Percentiles rank a stretch among this genome's conserved stretches.
These are phyloP conservation scores for Aureobasidium sp. DNA, from an alignment of 2,329 filamentous ascomycete genomes.

Conservation along the genomic window DNA sequence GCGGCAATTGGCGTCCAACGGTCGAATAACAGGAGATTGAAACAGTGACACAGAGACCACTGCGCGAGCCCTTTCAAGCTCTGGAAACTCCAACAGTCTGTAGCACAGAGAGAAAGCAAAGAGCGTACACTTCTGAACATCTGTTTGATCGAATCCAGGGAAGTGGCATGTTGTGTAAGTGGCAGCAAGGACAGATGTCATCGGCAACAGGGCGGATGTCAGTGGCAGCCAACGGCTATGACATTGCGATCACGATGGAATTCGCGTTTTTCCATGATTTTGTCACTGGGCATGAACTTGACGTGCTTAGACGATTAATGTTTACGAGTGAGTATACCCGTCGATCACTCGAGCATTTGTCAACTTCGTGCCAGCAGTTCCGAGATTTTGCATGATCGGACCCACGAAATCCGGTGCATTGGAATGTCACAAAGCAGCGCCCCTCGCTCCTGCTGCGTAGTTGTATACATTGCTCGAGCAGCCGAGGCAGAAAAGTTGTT, in stretches of 20 bases:
- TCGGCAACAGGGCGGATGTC: not conserved
- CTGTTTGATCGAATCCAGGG: not conserved
- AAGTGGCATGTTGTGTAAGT: not conserved
- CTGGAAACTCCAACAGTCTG: not conserved
- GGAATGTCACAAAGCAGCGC: not conserved
- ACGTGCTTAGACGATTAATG: not conserved
- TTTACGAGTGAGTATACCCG: not conserved
- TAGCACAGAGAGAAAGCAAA: not conserved
- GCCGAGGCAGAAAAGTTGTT: not conserved
- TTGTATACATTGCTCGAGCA: not conserved
- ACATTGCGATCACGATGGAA: not conserved
- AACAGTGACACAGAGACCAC: no score
- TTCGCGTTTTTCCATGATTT: no score
- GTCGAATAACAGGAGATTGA: not conserved
- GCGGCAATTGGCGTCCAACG: not conserved
- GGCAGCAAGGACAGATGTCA: not conserved
- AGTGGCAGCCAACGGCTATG: not conserved
- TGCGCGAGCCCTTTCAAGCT: no score
- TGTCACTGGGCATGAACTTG: not conserved
- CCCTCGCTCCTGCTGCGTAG: no score
- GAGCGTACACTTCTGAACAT: no score
- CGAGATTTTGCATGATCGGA: not conserved
- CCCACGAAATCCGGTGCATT: not conserved
- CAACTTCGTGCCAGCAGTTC: not conserved
- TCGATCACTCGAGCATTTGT: not conserved